Percentiles rank a stretch among this genome's conserved stretches.
These are phyloP conservation scores for Didymella keratinophila DNA, from an alignment of 2,329 filamentous ascomycete genomes.

Conservation along the genomic window DNA sequence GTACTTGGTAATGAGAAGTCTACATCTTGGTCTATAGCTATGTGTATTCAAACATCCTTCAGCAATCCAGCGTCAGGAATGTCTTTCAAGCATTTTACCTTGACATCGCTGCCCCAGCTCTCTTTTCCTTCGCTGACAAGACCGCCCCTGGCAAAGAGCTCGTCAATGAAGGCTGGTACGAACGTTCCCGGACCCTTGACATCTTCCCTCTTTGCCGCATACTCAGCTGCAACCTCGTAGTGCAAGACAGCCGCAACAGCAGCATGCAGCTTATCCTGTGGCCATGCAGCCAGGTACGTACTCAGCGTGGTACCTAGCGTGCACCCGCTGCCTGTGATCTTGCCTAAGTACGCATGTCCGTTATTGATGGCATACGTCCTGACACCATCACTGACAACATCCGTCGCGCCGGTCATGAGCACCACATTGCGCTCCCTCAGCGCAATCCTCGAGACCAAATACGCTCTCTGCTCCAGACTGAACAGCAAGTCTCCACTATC, in stretches of 20 bases:
- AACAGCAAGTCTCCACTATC: slow-evolving; percentile 72
- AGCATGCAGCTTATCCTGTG: slow-evolving; percentile 64
- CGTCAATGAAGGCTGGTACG: slow-evolving; percentile 84
- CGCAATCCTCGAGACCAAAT: slow-evolving; percentile 72
- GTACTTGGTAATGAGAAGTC: background rate
- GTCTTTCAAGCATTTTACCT: slow-evolving; percentile 29
- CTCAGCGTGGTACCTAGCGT: slow-evolving; percentile 83
- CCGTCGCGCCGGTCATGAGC: slow-evolving; percentile 80
- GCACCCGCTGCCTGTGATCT: slow-evolving; percentile 80
- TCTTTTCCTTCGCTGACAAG: slow-evolving; percentile 24
- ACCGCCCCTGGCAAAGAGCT: slow-evolving; percentile 54
- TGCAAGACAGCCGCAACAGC: slow-evolving; percentile 76
- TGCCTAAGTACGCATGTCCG: slow-evolving; percentile 74
- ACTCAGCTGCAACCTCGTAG: slow-evolving; percentile 80
- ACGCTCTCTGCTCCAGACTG: slow-evolving; percentile 63
- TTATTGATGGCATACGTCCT: slow-evolving; percentile 75
- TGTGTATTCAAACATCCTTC: slow-evolving; percentile 15
- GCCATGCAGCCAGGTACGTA: slow-evolving; percentile 68
- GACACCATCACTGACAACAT: slow-evolving; percentile 78
- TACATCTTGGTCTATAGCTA: background rate
- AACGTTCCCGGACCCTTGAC: slow-evolving; percentile 86
- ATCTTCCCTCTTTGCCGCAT: slow-evolving; percentile 63
- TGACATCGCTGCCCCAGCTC: slow-evolving; percentile 23
- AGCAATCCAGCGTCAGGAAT: slow-evolving; percentile 33
- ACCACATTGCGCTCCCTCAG: slow-evolving; percentile 73